Evolutionary conservation across 2,329 filamentous ascomycete species (phyloP), one percentile per base, ranked within the genome.

Genomic region (Neophaeococcomyces mojaviensis): DNA sequence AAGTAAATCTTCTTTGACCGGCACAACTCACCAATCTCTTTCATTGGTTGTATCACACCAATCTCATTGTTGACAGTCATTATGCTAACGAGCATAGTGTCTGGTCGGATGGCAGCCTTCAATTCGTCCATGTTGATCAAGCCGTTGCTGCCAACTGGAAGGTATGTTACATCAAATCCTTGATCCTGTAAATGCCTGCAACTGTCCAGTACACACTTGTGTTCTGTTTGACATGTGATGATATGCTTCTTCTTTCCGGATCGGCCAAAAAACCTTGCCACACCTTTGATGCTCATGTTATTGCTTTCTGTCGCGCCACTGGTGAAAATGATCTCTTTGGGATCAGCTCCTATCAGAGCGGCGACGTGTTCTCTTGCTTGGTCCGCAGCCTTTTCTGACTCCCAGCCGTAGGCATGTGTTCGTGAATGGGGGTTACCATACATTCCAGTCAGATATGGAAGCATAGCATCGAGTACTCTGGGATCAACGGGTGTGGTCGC

Each of bases 21-120:
- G 68, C 92, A 98, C 12, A 98, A 73, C 68, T 84, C 85, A 60
- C 92, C 92, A 63, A 98, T 98, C 69, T 95, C 81, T 58, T 88
- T 86, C 48, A 98, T 70, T 1, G 92, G 92, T 67, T 98, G 92
- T 48, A 98, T 94, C n/a, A 98, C 92, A 61, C 92, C 92, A 59
- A 98, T 97, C 69, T 98, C 92, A 66, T 98, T 98, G 74, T 98
- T 98, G 60, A 98, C 92, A 1, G 92, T 82, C 92, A 98, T 98
- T 67, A 98, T 86, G 62, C 89, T 96, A 66, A 97, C 89, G 24
- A 98, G 71, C 35, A 81, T 82, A 12, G 92, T 98, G 50, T 97
- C 89, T 1, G 89, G 89, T 50, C 86, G 81, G 52, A 98, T 94
- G 19, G 90, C 88, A 18, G 82, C 85, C 68, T 94, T 85, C 24